phyloP scores from a whole-genome alignment of 73 alveolate species.

The Paraurostyla sp. region DNA sequence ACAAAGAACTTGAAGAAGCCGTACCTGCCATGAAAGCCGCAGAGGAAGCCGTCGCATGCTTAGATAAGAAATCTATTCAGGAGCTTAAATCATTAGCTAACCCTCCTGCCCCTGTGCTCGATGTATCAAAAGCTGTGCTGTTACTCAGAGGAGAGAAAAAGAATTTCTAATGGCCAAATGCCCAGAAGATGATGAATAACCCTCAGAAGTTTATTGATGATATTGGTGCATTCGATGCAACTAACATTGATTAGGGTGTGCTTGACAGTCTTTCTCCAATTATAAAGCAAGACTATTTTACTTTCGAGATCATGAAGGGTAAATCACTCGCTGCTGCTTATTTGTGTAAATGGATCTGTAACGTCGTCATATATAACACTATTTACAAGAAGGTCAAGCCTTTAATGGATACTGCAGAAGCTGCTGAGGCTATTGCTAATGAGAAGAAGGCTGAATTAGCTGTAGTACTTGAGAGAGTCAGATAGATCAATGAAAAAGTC shows the following conservation, averaged over 20 bases:
- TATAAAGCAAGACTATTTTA: slow-evolving; percentile 78
- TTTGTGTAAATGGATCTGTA: slow-evolving; percentile 92
- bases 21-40: slow-evolving; percentile 97
- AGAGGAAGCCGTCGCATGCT: slow-evolving; percentile 95
- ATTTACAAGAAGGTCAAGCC: slow-evolving; percentile 99
- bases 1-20: slow-evolving; percentile 86
- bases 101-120: slow-evolving; percentile 89
- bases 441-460: slow-evolving; percentile 94
- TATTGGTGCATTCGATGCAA: slow-evolving; percentile 88
- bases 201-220: slow-evolving; percentile 95
- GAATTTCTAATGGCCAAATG: slow-evolving; percentile 94
- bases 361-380: slow-evolving; percentile 95
- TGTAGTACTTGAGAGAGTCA: slow-evolving; percentile 93
- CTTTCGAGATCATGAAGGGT: slow-evolving; percentile 85
- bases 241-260: slow-evolving; percentile 89
- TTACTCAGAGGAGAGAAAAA: slow-evolving; percentile 91
- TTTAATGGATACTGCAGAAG: slow-evolving; percentile 96
- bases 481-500: slow-evolving; percentile 95
- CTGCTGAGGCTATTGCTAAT: slow-evolving; percentile 93
- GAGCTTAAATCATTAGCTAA: slow-evolving; percentile 96
- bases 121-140: slow-evolving; percentile 89
- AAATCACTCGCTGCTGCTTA: slow-evolving; percentile 91
- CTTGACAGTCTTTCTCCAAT: slow-evolving; percentile 82
- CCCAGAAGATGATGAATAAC: slow-evolving; percentile 95
- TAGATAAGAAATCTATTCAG: slow-evolving; percentile 88